These are phyloP conservation scores for Yamadazyma siamensis DNA, from an alignment of 1,139 yeast genomes.

Conservation along the genomic window DNA sequence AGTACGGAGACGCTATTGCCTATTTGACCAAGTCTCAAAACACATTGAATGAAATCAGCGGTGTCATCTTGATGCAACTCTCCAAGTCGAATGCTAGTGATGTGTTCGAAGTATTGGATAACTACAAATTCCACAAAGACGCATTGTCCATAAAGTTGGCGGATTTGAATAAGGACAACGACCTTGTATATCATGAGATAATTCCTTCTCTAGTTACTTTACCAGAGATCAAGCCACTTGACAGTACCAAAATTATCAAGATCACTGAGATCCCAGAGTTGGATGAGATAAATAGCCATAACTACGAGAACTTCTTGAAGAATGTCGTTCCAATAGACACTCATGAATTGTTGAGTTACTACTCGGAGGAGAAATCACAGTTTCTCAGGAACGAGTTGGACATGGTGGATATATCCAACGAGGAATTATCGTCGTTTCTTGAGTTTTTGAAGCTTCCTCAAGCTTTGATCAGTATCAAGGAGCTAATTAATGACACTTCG, in stretches of 20 bases:
- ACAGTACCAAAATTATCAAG: slow-evolving; percentile 67
- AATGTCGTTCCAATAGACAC: slow-evolving; percentile 83
- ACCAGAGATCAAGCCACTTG: slow-evolving; percentile 65
- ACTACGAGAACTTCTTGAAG: slow-evolving; percentile 58
- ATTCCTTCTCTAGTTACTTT: slow-evolving; percentile 61
- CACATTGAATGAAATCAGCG: slow-evolving; percentile 26
- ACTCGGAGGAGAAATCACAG: slow-evolving; percentile 86
- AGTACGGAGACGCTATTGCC: slow-evolving; percentile 78
- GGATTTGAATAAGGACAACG: slow-evolving; percentile 75
- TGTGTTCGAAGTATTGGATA: slow-evolving; percentile 40
- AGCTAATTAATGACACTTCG: slow-evolving; percentile 18
- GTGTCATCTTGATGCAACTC: slow-evolving; percentile 22
- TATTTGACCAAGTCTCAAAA: slow-evolving; percentile 54
- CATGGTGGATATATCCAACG: slow-evolving; percentile 71
- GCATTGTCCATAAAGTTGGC: slow-evolving; percentile 42
- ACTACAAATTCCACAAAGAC: slow-evolving; percentile 43
- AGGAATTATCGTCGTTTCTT: slow-evolving; percentile 72
- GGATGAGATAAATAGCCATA: slow-evolving; percentile 49
- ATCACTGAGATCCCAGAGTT: slow-evolving; percentile 37
- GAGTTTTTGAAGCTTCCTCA: slow-evolving; percentile 78
- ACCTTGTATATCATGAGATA: slow-evolving; percentile 77
- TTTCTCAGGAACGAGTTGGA: slow-evolving; percentile 74
- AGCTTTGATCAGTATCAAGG: slow-evolving; percentile 55
- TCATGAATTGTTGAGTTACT: slow-evolving; percentile 81
- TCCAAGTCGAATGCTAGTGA: slow-evolving; percentile 24